Conservation (phyloP, 1,284 basidiomycete species). For the Boletus smithii region DNA sequence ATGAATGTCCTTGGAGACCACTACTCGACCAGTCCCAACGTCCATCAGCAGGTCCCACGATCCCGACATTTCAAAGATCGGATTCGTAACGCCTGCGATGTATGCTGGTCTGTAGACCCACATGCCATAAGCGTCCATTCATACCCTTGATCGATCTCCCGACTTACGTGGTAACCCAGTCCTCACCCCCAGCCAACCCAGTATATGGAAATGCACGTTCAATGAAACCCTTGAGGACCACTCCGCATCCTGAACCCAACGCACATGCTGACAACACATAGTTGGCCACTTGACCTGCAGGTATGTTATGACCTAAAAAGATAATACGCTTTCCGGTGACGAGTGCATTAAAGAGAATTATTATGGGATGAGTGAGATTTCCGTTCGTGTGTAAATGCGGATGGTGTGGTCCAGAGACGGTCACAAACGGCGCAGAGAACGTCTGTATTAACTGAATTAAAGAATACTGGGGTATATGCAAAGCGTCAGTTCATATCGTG, state of each 20-base stretch:
- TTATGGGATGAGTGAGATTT: conserved; percentile 86
- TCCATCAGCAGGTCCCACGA: conserved; percentile 94
- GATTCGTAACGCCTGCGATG: conserved; percentile 95
- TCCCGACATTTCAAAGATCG: conserved; percentile 84
- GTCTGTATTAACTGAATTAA: conserved; percentile 87
- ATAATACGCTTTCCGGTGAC: conserved; percentile 92
- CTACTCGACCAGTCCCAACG: conserved; percentile 81
- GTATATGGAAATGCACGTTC: conserved; percentile 93
- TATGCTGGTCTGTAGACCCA: conserved; percentile 66
- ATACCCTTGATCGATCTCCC: background rate
- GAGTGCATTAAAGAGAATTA: conserved; percentile 92
- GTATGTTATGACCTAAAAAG: conserved; percentile 85
- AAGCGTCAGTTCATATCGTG: conserved; percentile 13
- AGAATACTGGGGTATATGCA: conserved; percentile 66
- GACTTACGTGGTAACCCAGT: conserved; percentile 83
- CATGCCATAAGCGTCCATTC: conserved; percentile 9
- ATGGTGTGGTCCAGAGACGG: conserved; percentile 74
- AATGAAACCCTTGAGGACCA: conserved; percentile 79
- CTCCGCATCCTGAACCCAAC: conserved; percentile 85
- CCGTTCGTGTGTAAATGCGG: conserved; percentile 93
- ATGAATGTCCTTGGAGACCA: conserved; percentile 81
- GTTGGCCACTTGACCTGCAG: conserved; percentile 83
- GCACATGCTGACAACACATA: conserved; percentile 94
- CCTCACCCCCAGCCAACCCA: conserved; percentile 83
- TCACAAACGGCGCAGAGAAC: conserved; percentile 70